These are phyloP conservation scores for Candida stauntonica DNA, from an alignment of 805 yeast genomes.

Conservation along the genomic window DNA sequence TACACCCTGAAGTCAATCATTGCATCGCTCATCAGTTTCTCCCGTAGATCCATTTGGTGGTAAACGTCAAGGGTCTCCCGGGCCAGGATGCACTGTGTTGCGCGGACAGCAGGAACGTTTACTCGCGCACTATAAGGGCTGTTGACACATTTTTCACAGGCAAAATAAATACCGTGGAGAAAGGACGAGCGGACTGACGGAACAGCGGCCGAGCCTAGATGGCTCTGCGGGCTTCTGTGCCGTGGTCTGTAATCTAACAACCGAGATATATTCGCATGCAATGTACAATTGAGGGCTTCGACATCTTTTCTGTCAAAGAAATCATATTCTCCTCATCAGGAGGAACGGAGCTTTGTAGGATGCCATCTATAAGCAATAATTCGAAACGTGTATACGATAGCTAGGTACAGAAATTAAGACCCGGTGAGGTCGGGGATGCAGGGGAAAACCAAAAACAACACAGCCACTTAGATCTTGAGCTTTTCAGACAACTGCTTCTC, in stretches of 20 bases:
- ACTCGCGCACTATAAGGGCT: no score
- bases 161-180: background rate
- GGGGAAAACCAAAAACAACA: background rate
- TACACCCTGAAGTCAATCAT: no score
- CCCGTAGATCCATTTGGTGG: background rate
- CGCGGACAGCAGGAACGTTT: background rate
- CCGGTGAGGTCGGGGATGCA: background rate
- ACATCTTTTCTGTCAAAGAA: no score
- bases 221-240: no score
- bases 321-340: background rate
- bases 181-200: background rate
- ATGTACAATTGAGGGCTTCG: no score
- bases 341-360: background rate
- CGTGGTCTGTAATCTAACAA: no score
- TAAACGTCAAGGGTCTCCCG: no score
- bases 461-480: slow-evolving; percentile 30
- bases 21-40: background rate
- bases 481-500: slow-evolving; percentile 57
- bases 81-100: no score
- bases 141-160: background rate
- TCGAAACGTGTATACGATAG: slow-evolving; percentile 2
- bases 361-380: no score
- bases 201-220: background rate
- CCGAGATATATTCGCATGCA: no score
- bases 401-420: slow-evolving; percentile 7